Evolutionary conservation across 495 filamentous ascomycete genomes (phyloP).

Genomic region (Penicillium robsamsonii): DNA sequence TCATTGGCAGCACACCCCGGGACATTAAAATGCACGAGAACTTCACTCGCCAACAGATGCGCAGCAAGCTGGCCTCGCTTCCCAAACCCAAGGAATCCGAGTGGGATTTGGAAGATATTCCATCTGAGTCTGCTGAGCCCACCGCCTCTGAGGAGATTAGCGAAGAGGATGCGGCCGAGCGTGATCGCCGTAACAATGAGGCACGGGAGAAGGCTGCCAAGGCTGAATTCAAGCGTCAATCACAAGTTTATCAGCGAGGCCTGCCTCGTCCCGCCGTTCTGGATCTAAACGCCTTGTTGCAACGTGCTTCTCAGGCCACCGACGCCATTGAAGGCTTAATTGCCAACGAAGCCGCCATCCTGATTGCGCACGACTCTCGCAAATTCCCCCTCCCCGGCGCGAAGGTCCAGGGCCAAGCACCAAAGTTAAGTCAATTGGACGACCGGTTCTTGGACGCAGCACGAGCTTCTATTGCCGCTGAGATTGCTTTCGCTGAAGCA

Average conservation of each 20-base stretch:
- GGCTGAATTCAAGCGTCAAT: slow-evolving; percentile 77
- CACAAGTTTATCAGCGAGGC: slow-evolving; percentile 81
- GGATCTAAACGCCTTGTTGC: slow-evolving; percentile 66
- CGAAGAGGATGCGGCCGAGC: slow-evolving; percentile 82
- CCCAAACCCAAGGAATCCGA: slow-evolving; percentile 90
- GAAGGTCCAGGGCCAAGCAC: slow-evolving; percentile 58
- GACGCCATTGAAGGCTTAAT: slow-evolving; percentile 62
- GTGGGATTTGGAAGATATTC: slow-evolving; percentile 83
- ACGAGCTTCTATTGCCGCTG: slow-evolving; percentile 69
- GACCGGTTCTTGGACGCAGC: slow-evolving; percentile 72
- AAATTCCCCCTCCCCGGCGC: slow-evolving; percentile 68
- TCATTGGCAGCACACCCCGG: slow-evolving; percentile 72
- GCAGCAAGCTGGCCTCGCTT: slow-evolving; percentile 68
- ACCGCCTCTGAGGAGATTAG: slow-evolving; percentile 48
- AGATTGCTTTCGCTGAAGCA: slow-evolving; percentile 50
- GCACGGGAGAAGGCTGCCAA: slow-evolving; percentile 67
- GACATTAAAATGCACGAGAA: slow-evolving; percentile 76
- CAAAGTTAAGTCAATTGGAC: slow-evolving; percentile 62
- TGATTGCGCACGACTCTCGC: slow-evolving; percentile 78
- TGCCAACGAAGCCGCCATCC: slow-evolving; percentile 68
- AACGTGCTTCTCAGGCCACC: slow-evolving; percentile 51
- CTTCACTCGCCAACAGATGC: slow-evolving; percentile 65
- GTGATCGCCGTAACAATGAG: slow-evolving; percentile 69
- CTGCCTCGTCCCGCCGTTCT: slow-evolving; percentile 76
- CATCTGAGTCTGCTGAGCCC: slow-evolving; percentile 74